Base-by-base conservation (phyloP, 225 moss, liverwort and hornwort species). In the Asterella californica region DNA sequence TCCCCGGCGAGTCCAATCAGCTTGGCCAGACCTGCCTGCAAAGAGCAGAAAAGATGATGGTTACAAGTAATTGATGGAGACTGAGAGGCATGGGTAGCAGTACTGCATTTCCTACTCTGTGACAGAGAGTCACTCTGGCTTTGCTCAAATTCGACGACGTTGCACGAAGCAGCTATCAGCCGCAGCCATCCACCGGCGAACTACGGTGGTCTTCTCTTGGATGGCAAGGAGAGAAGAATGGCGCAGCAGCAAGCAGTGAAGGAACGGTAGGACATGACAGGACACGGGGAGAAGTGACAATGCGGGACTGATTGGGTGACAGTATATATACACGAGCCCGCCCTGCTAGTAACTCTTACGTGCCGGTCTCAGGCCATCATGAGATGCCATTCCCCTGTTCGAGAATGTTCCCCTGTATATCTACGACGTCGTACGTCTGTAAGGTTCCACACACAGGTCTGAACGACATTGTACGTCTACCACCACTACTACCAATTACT, bases 11-110 rank as follows among this genome's bases (percentile, higher is more conserved):
- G 84, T 78, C 97, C 95, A 72, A 99, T 91, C 79, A 99, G 66
- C 84, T 99, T 99, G 10, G 97, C 97, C 55, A 99, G 85, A 83
- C 97, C 97, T 82, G 97, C 97, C 96, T 96, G 87, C 77, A 78
- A 88, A 11, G 42, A 27, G 30, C 37, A 57, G 36, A 33, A 15
- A 33, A 9, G 46, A 45, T n/a, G n/a, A 64, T 10, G n/a, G 27
- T 72, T 14, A n/a, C n/a, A 29, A 49, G 45, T 27, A n/a, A 27
- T 18, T 6, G 19, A n/a, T 70, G 21, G 21, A 7, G 70, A 38
- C 70, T 33, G 17, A 4, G 46, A 48, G n/a, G 11, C 70, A 52
- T 4, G 52, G 52, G 12, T 10, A 52, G 1, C 52, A 12, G 1
- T 14, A 6, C 7, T 52, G 1, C 14, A 52, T 52, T 52, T 52